A percentile compares a stretch with the other conserved stretches of the same genome.
phyloP scores from a whole-genome alignment of 2,329 filamentous ascomycete species.

The Cytospora piceicola region DNA sequence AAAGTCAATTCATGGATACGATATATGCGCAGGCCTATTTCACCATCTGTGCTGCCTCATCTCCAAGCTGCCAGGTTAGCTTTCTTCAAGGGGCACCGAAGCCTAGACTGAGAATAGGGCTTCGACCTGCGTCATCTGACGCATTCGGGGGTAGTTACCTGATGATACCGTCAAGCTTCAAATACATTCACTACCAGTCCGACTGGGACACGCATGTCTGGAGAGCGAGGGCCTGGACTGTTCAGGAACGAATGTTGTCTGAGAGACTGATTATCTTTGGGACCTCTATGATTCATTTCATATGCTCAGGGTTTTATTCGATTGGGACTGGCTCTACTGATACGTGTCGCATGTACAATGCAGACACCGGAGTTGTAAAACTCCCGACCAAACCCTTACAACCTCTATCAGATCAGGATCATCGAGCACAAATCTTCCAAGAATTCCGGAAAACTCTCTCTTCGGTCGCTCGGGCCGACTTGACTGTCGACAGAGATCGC shows the following conservation, averaged over 20 bases:
- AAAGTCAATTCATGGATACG: not conserved
- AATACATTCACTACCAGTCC: rapidly evolving
- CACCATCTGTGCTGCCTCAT: not conserved
- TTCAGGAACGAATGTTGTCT: not conserved
- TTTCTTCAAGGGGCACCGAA: not conserved
- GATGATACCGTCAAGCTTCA: not conserved
- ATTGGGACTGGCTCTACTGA: not conserved
- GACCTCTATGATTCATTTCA: not conserved
- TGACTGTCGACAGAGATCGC: not conserved
- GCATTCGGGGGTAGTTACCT: not conserved
- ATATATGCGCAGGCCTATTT: constrained; percentile 1
- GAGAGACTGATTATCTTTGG: not conserved
- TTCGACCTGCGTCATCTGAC: not conserved
- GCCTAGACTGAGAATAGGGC: not conserved
- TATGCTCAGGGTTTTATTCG: not conserved
- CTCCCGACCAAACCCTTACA: not conserved
- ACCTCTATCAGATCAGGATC: not conserved
- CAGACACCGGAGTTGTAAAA: not conserved
- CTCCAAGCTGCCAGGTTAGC: not conserved
- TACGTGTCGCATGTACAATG: not conserved
- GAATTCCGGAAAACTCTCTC: not conserved
- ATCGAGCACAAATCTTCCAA: not conserved
- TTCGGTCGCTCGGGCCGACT: not conserved
- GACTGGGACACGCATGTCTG: not conserved
- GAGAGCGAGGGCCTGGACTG: not conserved